Base-by-base conservation (phyloP, 139 green algal genomes). In the Tetradesmus obliquus region DNA sequence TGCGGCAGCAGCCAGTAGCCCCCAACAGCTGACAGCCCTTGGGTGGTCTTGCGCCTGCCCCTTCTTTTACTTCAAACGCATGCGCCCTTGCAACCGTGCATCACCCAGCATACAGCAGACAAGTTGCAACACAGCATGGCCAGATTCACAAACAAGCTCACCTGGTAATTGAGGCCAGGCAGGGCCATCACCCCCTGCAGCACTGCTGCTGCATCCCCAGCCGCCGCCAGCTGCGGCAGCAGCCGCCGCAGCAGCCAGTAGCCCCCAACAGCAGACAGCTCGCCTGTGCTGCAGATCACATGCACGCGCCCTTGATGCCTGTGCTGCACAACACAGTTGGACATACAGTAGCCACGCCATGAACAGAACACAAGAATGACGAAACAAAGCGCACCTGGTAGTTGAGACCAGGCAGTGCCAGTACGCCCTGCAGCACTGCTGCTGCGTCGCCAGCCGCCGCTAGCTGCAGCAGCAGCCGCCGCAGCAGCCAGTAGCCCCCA, bases 401-500 rank as follows among this genome's bases (percentile, higher is more conserved):
- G 1, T 22, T 58, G 20, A 88, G 57, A 1, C 84, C 84, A 45
- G 45, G 84, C 84, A 89, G 45, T 58, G 84, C 84, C 12, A 24
- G 6, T 8, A 84, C 19, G 3, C 86, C 86, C 15, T 22, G 57
- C 19, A 71, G 12, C 5, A 60, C 86, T 6, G 54, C 8, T 57
- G 15, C 51, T 24, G 69, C 24, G 12, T 90, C 19, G 58, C 55
- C 13, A 6, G 55, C 12, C 10, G 4, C 82, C 24, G 17, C 12
- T 20, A 90, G 66, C 45, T 82, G 62, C 8, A 71, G 86, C 53
- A 90, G 86, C 71, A 90, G 15, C 53, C 54, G 12, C 20, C 86
- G 69, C 53, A 90, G 17, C 19, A 90, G 69, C 86, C 86, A 90
- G 71, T 74, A 90, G 5, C 86, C 86, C 1, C 86, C 86, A n/a